Base-by-base conservation (phyloP, 2,329 filamentous ascomycete genomes). In the Neofusicoccum laricinum region DNA sequence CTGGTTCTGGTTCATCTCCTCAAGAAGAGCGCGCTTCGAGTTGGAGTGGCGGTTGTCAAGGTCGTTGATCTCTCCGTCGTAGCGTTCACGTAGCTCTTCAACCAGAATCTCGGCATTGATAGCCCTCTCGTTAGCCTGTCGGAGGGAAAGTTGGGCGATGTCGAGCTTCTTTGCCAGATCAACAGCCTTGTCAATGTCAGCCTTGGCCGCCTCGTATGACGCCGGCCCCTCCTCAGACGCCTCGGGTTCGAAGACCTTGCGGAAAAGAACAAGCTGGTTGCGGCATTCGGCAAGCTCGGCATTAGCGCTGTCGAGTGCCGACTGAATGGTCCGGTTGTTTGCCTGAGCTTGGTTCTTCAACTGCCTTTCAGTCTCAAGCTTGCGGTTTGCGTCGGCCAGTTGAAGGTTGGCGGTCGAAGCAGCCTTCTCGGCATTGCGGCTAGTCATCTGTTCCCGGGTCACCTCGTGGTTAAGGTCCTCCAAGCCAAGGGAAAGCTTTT, bases 391-490 rank as follows among this genome's bases (percentile, higher is more conserved):
- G 75, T 98, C 95, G 8, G 93, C 92, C 32, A 98, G 83, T 74
- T 98, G 93, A 21, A 90, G 86, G 6, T 89, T 91, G 65, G 90
- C 85, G 40, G 88, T 90, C 0, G 92, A 96, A 17, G 92, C 89
- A 21, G 88, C 86, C 76, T 97, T 96, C 77, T 98, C 94, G 3
- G 93, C 94, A 73, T 91, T 95, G 66, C 94, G 88, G 72, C 89
- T 95, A 19, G 88, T 88, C 79, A 97, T 96, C 72, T 93, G 92
- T 77, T 97, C 94, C 34, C 93, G 86, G 57, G 91, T 90, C 62
- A 97, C 85, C 76, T 98, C 93, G 70, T 98, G 94, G 69, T 92
- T 96, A 40, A 97, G 82, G 75, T 99, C 94, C 75, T 99, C 94
- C 8, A 98, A 79, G 71, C 86, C 93, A 46, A 98, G 84, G 59